Conservation (phyloP, 805 yeast species). For the Cyberlindnera saturnus region DNA sequence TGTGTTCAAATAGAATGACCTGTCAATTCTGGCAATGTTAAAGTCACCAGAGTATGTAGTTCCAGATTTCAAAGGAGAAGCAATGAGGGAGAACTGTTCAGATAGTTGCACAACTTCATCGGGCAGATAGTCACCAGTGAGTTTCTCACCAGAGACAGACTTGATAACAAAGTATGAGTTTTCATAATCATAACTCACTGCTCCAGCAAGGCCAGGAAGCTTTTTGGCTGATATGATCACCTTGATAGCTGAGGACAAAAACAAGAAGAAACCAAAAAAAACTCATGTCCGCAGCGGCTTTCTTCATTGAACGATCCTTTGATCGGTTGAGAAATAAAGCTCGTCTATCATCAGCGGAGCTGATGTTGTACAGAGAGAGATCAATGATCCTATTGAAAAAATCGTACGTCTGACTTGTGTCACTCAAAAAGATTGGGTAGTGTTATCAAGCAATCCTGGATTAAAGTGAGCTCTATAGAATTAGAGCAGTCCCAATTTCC, state of each 20-base stretch:
- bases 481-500: slow-evolving; percentile 24
- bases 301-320: slow-evolving; percentile 15
- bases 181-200: not conserved
- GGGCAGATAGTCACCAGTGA: not conserved
- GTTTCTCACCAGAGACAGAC: not conserved
- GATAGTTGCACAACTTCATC: not conserved
- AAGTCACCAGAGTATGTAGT: not conserved
- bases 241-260: slow-evolving; percentile 9
- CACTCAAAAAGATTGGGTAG: too few species aligned
- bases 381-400: too few species aligned
- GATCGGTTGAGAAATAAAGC: slow-evolving; percentile 10
- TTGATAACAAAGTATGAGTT: not conserved
- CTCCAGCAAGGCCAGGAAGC: not conserved
- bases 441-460: too few species aligned
- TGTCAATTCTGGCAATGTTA: not conserved
- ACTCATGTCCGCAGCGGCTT: slow-evolving; percentile 9
- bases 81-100: not conserved
- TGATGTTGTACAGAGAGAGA: not conserved
- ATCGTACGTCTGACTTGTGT: too few species aligned
- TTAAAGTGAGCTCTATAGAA: slow-evolving; percentile 13
- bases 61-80: not conserved
- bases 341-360: not conserved
- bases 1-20: not conserved
- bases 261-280: slow-evolving; percentile 8
- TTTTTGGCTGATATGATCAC: slow-evolving; percentile 1